Evolutionary conservation across 2,329 filamentous ascomycete genomes (phyloP).

Genomic region (Fusarium burgessii): DNA sequence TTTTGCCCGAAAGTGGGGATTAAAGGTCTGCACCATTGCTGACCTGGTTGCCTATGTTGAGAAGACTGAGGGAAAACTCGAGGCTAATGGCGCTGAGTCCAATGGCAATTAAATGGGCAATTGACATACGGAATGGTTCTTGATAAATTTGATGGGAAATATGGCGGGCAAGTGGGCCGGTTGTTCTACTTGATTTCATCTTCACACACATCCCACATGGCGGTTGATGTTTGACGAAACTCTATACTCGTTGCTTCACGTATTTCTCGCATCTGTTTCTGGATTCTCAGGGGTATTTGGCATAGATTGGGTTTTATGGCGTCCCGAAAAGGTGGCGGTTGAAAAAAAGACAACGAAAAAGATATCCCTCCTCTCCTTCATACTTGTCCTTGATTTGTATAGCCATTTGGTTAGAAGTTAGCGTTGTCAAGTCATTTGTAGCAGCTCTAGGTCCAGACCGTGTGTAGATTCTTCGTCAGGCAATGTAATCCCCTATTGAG

Average conservation of each 20-base stretch:
- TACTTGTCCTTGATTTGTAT: background rate
- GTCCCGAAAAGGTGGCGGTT: constrained; percentile 37
- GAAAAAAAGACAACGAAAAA: constrained; percentile 34
- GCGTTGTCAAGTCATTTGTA: background rate
- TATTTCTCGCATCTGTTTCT: constrained; percentile 39
- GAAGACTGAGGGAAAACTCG: constrained; percentile 74
- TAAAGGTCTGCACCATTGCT: constrained; percentile 96
- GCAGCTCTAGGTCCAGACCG: background rate
- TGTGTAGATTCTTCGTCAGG: background rate
- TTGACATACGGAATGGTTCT: background rate
- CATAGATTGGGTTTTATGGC: constrained; percentile 40
- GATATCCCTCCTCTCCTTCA: constrained; percentile 13
- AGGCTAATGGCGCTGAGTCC: constrained; percentile 50
- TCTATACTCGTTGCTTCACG: constrained; percentile 23
- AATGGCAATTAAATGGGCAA: constrained; percentile 35
- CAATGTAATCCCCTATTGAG: background rate
- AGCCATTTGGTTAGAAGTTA: background rate
- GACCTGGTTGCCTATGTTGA: constrained; percentile 85
- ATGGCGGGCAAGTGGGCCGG: background rate
- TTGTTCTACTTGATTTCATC: constrained; percentile 6
- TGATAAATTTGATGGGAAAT: constrained; percentile 3
- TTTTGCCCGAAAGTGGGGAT: constrained; percentile 88
- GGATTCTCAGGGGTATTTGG: constrained; percentile 37
- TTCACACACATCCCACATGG: constrained; percentile 13
- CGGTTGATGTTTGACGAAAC: constrained; percentile 18